Evolutionary conservation across 202 grass and related monocot species (phyloP).

Genomic region (Digitaria exilis): DNA sequence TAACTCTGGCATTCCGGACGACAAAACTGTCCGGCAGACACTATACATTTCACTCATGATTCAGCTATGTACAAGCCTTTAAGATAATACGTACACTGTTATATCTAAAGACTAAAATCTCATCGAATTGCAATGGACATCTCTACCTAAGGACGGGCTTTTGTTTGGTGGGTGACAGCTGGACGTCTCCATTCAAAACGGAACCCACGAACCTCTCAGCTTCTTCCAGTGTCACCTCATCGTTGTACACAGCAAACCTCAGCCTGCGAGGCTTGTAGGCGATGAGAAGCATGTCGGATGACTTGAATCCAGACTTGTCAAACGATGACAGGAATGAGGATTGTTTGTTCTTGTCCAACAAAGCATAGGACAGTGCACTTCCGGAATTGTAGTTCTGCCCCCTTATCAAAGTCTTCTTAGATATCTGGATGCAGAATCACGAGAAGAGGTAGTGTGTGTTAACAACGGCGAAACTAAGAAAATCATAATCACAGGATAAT

Average conservation of each 20-base stretch:
- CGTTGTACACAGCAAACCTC: slow-evolving; percentile 50
- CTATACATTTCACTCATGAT: slow-evolving; percentile 20
- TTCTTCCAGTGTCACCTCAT: slow-evolving; percentile 70
- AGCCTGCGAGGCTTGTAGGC: slow-evolving; percentile 79
- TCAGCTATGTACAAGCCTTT: slow-evolving; percentile 44
- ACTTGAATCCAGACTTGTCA: slow-evolving; percentile 59
- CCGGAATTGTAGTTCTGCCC: slow-evolving; percentile 45
- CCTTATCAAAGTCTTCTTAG: slow-evolving; percentile 80
- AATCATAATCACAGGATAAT: not conserved
- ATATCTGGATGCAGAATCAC: slow-evolving; percentile 60
- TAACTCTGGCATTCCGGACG: not conserved
- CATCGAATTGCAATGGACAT: slow-evolving; percentile 22
- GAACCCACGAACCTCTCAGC: slow-evolving; percentile 74
- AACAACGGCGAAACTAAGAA: not conserved
- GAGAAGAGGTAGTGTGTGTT: slow-evolving; percentile 3
- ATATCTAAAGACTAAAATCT: not conserved
- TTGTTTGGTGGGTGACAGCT: slow-evolving; percentile 48
- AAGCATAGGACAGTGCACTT: slow-evolving; percentile 48
- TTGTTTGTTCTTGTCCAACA: slow-evolving; percentile 78
- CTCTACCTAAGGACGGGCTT: slow-evolving; percentile 64
- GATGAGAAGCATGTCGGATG: slow-evolving; percentile 62
- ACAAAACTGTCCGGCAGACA: slow-evolving; percentile 9
- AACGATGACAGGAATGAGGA: slow-evolving; percentile 64
- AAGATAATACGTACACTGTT: not conserved
- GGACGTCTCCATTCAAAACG: slow-evolving; percentile 83